Base-by-base conservation (phyloP, 2,329 filamentous ascomycete genomes). In the Neoarthrinium moseri region DNA sequence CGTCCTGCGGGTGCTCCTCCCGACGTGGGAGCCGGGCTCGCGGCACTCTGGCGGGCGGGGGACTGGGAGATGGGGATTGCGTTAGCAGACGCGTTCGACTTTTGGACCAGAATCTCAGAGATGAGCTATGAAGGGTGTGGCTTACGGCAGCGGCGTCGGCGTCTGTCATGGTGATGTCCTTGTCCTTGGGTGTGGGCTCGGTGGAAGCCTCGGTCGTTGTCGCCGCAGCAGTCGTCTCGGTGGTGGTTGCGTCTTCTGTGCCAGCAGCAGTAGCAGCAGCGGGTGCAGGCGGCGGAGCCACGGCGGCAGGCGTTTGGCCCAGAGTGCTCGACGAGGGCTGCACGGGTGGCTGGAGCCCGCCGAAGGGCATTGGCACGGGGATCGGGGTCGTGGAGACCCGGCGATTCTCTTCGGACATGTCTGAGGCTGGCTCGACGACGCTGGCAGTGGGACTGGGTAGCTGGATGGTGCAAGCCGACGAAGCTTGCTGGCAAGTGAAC, bases 141-240 rank as follows among this genome's bases (percentile, higher is more conserved):
- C 66, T 40, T 65, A 74, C 71, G 23, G 65, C 62, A 51, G 66
- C 61, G 42, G 70, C 68, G 21, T 75, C 72, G 26, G 60, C 69
- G 54, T 76, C 73, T 8, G 64, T 59, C 73, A 76, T 76, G 2
- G 66, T 51, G 27, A 72, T 52, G 49, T 76, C 73, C 49, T 56
- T 60, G n/a, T n/a, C n/a, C n/a, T n/a, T n/a, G 23, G n/a, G 46
- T 41, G 30, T 27, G 2, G 36, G 13, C 36, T 55, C 56, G 34
- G 49, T 48, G 12, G 48, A 30, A 24, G 45, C 36, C 22, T 37
- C 38, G 37, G 33, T 47, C 43, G 15, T 40, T 11, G 46, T 52
- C 34, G 56, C 54, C 11, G 48, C 45, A 26, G 43, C 24, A 24
- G 37, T 22, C 17, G 29, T 36, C 20, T 20, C 11, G n/a, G 38